Evolutionary conservation across 257 asterid species (phyloP), one percentile per base, ranked within the genome.

Genomic region (Gardenia jasminoides): DNA sequence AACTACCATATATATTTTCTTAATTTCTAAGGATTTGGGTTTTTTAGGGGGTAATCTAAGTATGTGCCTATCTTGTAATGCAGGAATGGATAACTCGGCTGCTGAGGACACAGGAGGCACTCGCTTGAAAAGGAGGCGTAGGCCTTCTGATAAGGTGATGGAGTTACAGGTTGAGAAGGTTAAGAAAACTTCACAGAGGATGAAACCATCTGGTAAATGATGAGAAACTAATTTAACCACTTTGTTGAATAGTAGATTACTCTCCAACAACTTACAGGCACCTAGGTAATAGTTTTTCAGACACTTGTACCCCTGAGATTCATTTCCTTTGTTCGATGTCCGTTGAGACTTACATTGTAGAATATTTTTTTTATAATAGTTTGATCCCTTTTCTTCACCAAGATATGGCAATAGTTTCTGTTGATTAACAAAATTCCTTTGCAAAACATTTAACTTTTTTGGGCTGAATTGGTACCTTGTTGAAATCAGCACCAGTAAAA

Each of bases 71-170:
- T 8, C 59, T n/a, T 68, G 30, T 67, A 31, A 74, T 86, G 67
- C 85, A 88, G 84, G 82, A 39, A 82, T 91, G 83, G 90, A 87
- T 62, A 84, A 84, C 85, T 87, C 83, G 80, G 87, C 84, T 81
- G 95, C 95, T 75, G 98, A 91, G 80, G 94, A 91, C 81, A 83
- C 86, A 4, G 96, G 92, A 79, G 92, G 92, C 66, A 81, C 86
- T 56, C 83, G 84, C 26, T 52, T 84, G 74, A 91, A 85, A 86
- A 87, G 97, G 83, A 90, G 76, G 83, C 86, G 95, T 82, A 91
- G 85, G 86, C 90, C 88, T 76, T 88, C 97, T 31, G 97, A 92
- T 85, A 91, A 89, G 85, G 90, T 90, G 77, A 75, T 86, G 86
- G 90, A 82, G 80, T 79, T 80, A 84, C 88, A 91, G 78, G 80